These are phyloP conservation scores for Coprinellus micaceus DNA, from an alignment of 768 basidiomycete genomes.

Conservation along the genomic window DNA sequence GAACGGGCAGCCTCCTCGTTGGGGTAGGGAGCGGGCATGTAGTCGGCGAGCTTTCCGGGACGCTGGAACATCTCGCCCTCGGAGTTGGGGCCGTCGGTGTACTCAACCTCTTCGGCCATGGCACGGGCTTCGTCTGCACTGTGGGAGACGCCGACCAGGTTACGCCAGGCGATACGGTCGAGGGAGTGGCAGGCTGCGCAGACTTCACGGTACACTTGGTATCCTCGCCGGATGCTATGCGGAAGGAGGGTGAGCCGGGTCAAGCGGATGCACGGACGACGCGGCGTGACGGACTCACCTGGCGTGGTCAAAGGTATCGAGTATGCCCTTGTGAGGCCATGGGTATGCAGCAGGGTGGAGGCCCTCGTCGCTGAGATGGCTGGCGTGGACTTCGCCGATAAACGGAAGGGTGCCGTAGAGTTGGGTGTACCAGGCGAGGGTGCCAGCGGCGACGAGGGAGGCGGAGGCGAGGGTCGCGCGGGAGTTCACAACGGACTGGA, in stretches of 20 bases:
- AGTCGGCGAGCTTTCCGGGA: conserved; percentile 97
- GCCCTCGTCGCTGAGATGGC: conserved; percentile 89
- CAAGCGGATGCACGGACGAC: conserved; percentile 8
- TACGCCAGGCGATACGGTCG: conserved; percentile 99
- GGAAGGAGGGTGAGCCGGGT: conserved; percentile 12
- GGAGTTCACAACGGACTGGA: conserved; percentile 63
- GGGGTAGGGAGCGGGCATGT: conserved; percentile 91
- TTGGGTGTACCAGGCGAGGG: conserved; percentile 95
- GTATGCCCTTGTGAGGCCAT: conserved; percentile 84
- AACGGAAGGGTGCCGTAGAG: conserved; percentile 89
- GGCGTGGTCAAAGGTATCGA: conserved; percentile 95
- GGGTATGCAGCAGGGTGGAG: conserved; percentile 85
- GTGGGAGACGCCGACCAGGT: conserved; percentile 97
- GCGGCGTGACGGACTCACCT: conserved; percentile 54
- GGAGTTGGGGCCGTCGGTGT: conserved; percentile 91
- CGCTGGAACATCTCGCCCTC: conserved; percentile 98
- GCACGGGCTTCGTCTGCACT: conserved; percentile 83
- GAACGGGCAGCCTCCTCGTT: conserved; percentile 98
- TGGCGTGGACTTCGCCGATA: conserved; percentile 88
- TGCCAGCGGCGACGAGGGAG: conserved; percentile 75
- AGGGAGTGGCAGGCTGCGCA: conserved; percentile 99
- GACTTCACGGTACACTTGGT: conserved; percentile 97
- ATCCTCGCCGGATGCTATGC: conserved; percentile 87
- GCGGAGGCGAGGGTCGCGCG: conserved; percentile 73
- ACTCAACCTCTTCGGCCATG: conserved; percentile 97